These are phyloP conservation scores for Neurospora sp. DNA, from an alignment of 495 filamentous ascomycete species.

Conservation along the genomic window DNA sequence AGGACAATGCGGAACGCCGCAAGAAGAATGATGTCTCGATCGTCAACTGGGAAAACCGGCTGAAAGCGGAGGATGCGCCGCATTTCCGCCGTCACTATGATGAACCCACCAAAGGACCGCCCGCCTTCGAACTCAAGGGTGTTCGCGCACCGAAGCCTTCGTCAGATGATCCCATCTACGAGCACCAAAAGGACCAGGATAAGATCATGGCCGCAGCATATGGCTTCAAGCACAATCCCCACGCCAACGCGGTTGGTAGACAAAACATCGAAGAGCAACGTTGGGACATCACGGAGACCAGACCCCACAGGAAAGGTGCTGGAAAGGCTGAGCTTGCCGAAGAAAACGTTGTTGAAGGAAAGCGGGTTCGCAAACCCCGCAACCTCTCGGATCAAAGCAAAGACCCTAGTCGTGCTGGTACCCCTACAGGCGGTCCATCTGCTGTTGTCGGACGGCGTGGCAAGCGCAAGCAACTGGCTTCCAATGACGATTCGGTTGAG, in stretches of 20 bases:
- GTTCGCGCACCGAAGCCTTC: slow-evolving; percentile 27
- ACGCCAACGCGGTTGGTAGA: slow-evolving; percentile 25
- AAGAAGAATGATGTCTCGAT: slow-evolving; percentile 26
- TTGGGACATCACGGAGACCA: slow-evolving; percentile 32
- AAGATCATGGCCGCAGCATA: slow-evolving; percentile 33
- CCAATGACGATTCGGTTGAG: slow-evolving; percentile 10
- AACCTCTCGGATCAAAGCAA: slow-evolving; percentile 32
- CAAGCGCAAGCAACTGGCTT: slow-evolving; percentile 14
- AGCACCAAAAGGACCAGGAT: slow-evolving; percentile 31
- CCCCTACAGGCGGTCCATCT: slow-evolving; percentile 15
- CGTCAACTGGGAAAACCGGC: slow-evolving; percentile 24
- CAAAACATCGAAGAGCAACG: slow-evolving; percentile 39
- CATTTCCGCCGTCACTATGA: slow-evolving; percentile 20
- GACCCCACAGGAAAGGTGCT: slow-evolving; percentile 36
- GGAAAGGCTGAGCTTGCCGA: slow-evolving; percentile 38
- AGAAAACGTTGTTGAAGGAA: slow-evolving; percentile 30
- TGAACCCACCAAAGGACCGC: slow-evolving; percentile 19
- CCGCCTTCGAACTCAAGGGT: slow-evolving; percentile 30
- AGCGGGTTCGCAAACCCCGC: slow-evolving; percentile 32
- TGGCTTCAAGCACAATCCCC: slow-evolving; percentile 36
- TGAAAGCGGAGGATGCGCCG: slow-evolving; percentile 18
- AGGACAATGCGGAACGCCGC: slow-evolving; percentile 37
- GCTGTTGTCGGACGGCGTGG: slow-evolving; percentile 19
- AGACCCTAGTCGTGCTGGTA: slow-evolving; percentile 28
- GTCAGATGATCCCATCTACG: slow-evolving; percentile 18